Evolutionary conservation across 768 basidiomycete genomes (phyloP), one percentile per base, ranked within the genome.

Genomic region (Gymnopilus dilepis): DNA sequence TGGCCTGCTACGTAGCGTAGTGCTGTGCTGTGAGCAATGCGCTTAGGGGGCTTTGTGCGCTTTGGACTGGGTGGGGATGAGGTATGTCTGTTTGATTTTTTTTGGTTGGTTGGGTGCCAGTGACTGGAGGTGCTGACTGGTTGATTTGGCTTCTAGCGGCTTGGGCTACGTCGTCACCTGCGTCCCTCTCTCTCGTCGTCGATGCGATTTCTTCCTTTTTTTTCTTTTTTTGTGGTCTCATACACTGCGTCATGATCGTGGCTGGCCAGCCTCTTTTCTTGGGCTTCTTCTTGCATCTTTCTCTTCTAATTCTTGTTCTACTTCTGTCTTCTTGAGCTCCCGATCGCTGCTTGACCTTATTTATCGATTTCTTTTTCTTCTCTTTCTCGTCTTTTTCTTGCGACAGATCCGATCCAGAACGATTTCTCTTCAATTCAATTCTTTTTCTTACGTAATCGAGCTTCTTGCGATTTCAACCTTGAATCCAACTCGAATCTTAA

Each of bases 1-100:
- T 81, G 78, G 78, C 77, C 77, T 12, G 61, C 58, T 48, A 63
- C 70, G 55, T 65, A 38, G 15, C 51, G 54, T 54, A 41, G 55
- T 11, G 43, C 34, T 37, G 34, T 11, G 34, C 34, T 37, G 34
- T 11, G n/a, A n/a, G n/a, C n/a, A n/a, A n/a, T n/a, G n/a, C n/a
- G n/a, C n/a, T n/a, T n/a, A n/a, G n/a, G n/a, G n/a, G n/a, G n/a
- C n/a, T n/a, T n/a, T n/a, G n/a, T n/a, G n/a, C n/a, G n/a, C n/a
- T n/a, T n/a, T n/a, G n/a, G n/a, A n/a, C n/a, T n/a, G n/a, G n/a
- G n/a, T n/a, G n/a, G n/a, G n/a, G n/a, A n/a, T n/a, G n/a, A n/a
- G n/a, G n/a, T n/a, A n/a, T n/a, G n/a, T n/a, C n/a, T n/a, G n/a
- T n/a, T n/a, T n/a, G n/a, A n/a, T n/a, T n/a, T n/a, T n/a, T n/a